phyloP scores from a whole-genome alignment of 192 early-diverging fungal genomes.

The Mortierella antarctica region DNA sequence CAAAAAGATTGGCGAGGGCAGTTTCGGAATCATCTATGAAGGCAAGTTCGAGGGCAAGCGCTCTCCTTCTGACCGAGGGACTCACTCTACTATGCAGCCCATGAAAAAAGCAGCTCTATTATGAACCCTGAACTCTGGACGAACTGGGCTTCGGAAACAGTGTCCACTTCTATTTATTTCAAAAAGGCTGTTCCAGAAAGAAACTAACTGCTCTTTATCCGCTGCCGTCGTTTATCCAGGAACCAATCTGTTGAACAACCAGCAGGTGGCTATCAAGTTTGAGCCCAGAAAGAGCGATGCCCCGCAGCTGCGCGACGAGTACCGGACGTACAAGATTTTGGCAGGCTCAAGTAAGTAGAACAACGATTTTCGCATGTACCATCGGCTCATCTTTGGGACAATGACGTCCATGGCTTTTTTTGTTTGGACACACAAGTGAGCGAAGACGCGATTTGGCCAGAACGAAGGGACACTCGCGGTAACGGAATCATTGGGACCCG shows the following conservation, averaged over 20 bases:
- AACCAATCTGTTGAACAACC: constrained; percentile 88
- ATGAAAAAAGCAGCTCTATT: no score
- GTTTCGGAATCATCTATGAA: constrained; percentile 99
- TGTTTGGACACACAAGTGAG: no score
- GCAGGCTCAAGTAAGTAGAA: constrained; percentile 66
- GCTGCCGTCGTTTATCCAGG: constrained; percentile 59
- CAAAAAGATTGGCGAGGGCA: constrained; percentile 96
- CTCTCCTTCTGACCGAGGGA: no score
- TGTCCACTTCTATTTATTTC: no score
- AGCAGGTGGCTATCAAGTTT: constrained; percentile 97
- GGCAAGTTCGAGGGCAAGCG: constrained; percentile 62
- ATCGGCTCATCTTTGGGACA: neutral
- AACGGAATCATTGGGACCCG: constrained; percentile 17
- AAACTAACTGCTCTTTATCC: neutral
- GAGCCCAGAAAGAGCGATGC: constrained; percentile 95
- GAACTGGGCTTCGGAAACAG: no score
- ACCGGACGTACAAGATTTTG: constrained; percentile 93
- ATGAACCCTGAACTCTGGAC: no score
- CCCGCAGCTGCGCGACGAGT: constrained; percentile 96
- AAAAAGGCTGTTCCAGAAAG: neutral
- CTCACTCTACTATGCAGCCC: no score
- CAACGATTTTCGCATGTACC: constrained; percentile 20
- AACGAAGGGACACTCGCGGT: neutral
- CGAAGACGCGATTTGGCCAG: no score
- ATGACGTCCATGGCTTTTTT: neutral